Percentiles rank a stretch among this genome's conserved stretches.
Conservation (phyloP, 164 flowering plant species). For the Umbilicus rupestris region DNA sequence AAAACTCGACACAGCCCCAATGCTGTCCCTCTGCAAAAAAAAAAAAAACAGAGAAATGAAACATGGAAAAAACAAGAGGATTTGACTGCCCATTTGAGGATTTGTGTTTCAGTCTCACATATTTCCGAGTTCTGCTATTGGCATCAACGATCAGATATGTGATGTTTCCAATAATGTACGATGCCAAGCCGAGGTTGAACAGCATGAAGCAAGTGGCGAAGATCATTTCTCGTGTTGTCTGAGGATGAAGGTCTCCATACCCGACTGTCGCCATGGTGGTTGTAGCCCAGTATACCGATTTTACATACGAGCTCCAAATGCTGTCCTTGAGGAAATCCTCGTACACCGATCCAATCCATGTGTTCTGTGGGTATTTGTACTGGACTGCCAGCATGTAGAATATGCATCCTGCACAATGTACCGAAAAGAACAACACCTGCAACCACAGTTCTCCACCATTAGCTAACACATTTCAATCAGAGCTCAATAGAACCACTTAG, state of each 20-base stretch:
- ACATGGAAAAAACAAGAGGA: not conserved
- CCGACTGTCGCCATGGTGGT: constrained; percentile 96
- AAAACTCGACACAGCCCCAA: constrained; percentile 89
- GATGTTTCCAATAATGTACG: constrained; percentile 95
- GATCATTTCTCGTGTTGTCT: constrained; percentile 75
- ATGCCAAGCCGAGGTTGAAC: constrained; percentile 87
- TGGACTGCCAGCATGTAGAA: constrained; percentile 74
- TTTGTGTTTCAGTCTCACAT: constrained; percentile 50
- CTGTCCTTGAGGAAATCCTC: constrained; percentile 34
- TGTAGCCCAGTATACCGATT: constrained; percentile 90
- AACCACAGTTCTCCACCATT: constrained; percentile 1
- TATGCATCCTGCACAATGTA: constrained; percentile 93
- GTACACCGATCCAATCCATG: constrained; percentile 66
- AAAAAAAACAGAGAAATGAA: not conserved
- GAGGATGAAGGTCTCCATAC: constrained; percentile 90
- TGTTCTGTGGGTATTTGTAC: constrained; percentile 38
- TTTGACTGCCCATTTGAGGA: not conserved
- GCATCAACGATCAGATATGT: constrained; percentile 96
- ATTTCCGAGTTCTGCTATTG: constrained; percentile 76
- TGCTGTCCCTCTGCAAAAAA: constrained; percentile 58
- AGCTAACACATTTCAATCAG: not conserved
- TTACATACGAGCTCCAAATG: constrained; percentile 66
- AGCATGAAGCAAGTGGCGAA: constrained; percentile 86
- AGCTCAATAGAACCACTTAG: not conserved
- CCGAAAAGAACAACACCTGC: constrained; percentile 85